Percentiles rank a stretch among this genome's conserved stretches.
Conservation (phyloP, 371 early-diverging fungal genomes). For the Lichtheimia ornata region DNA sequence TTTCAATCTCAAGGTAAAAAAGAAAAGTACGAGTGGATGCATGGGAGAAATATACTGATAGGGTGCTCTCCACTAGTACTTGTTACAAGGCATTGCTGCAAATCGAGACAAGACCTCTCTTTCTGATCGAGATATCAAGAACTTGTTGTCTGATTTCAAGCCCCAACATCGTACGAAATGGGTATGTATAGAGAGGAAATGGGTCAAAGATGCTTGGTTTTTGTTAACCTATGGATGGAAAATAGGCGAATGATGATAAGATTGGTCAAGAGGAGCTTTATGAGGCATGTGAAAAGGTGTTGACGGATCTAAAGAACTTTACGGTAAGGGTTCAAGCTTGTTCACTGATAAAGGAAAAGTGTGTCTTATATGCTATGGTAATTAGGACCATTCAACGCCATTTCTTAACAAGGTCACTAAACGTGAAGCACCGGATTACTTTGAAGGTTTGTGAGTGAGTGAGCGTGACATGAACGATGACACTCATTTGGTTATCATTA, state of each 20-base stretch:
- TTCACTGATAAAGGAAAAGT: not conserved
- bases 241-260: slow-evolving; percentile 77
- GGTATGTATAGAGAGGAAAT: slow-evolving; percentile 40
- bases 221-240: not conserved
- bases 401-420: slow-evolving; percentile 92
- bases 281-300: slow-evolving; percentile 83
- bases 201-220: too few species aligned
- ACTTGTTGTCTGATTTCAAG: slow-evolving; percentile 80
- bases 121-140: slow-evolving; percentile 74
- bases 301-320: slow-evolving; percentile 80
- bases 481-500: slow-evolving; percentile 11
- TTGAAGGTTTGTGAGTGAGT: slow-evolving; percentile 56
- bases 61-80: slow-evolving; percentile 40
- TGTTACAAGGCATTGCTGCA: slow-evolving; percentile 78
- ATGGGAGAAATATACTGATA: not conserved
- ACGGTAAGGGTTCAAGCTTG: slow-evolving; percentile 41
- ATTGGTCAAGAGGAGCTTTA: slow-evolving; percentile 93
- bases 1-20: slow-evolving; percentile 58
- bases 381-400: slow-evolving; percentile 80
- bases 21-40: not conserved
- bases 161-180: slow-evolving; percentile 89
- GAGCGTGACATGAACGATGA: not conserved
- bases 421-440: slow-evolving; percentile 95
- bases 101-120: slow-evolving; percentile 65
- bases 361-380: not conserved